These are phyloP conservation scores for Heliamphora pulchella DNA, from an alignment of 179 eudicot species.

Conservation along the genomic window DNA sequence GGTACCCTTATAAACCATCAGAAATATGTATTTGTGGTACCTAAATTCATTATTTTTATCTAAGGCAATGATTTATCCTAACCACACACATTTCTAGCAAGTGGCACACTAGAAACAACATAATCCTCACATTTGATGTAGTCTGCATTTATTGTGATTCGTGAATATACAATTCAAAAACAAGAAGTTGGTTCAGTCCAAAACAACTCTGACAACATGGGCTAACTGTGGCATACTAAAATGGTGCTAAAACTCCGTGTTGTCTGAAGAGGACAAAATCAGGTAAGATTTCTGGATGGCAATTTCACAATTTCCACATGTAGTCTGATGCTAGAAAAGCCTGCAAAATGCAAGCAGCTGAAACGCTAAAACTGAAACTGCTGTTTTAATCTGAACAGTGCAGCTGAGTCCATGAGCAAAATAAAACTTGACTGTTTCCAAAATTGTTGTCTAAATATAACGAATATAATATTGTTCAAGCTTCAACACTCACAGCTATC, in stretches of 20 bases:
- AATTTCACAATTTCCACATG: not conserved
- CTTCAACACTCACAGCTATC: conserved; percentile 64
- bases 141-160: not conserved
- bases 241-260: not conserved
- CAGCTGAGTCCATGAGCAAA: not conserved
- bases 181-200: not conserved
- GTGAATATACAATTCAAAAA: not conserved
- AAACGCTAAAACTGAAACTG: not conserved
- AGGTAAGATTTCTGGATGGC: not conserved
- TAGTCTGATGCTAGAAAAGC: not conserved
- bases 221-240: not conserved
- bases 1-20: not conserved
- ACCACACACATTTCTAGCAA: not conserved
- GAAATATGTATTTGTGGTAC: not conserved
- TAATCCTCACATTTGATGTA: not conserved
- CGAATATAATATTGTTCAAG: not conserved
- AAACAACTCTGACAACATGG: not conserved
- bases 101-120: not conserved
- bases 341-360: not conserved
- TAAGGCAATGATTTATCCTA: not conserved
- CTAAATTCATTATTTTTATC: not conserved
- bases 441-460: not conserved
- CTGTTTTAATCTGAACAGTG: conserved; percentile 3
- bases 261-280: not conserved
- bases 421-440: not conserved